Percentiles rank a stretch among this genome's conserved stretches.
Conservation (phyloP, 495 filamentous ascomycete genomes). For the Aspergillus haitiensis region DNA sequence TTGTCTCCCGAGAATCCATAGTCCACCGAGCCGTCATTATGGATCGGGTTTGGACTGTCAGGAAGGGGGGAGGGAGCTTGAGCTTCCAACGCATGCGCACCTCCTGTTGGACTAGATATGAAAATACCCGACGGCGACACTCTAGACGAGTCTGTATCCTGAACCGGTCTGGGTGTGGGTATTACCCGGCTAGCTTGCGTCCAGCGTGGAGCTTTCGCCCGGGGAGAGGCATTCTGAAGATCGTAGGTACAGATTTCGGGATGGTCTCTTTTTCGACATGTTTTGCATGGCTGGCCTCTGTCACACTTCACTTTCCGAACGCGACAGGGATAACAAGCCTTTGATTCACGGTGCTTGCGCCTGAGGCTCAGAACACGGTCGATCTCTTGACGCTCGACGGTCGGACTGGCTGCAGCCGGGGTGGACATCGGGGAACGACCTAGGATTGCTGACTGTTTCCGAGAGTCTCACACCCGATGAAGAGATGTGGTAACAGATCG, state of each 20-base stretch:
- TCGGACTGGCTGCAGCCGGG: not conserved
- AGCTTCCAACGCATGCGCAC: no score
- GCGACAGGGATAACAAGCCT: conserved; percentile 43
- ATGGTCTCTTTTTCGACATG: conserved; percentile 34
- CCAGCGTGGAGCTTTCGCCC: not conserved
- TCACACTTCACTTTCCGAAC: conserved; percentile 48
- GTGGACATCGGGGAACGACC: not conserved
- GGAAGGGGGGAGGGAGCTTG: not conserved
- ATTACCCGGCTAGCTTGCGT: not conserved
- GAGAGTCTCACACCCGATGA: no score
- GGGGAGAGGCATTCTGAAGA: conserved; percentile 5
- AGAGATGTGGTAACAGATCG: no score
- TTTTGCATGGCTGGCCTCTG: conserved; percentile 33
- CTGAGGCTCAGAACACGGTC: conserved; percentile 36
- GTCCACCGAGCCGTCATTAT: conserved; percentile 23
- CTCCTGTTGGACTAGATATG: no score
- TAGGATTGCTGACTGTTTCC: no score
- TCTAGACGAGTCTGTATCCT: not conserved
- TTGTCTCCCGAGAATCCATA: conserved; percentile 47
- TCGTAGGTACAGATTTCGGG: conserved; percentile 41
- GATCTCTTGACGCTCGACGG: conserved; percentile 23
- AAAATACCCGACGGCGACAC: no score
- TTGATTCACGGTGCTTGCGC: conserved; percentile 35
- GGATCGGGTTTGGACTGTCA: not conserved
- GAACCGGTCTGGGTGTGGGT: not conserved